phyloP scores from a whole-genome alignment of 2,329 filamentous ascomycete genomes.

The Ploettnerulaceae sp. region DNA sequence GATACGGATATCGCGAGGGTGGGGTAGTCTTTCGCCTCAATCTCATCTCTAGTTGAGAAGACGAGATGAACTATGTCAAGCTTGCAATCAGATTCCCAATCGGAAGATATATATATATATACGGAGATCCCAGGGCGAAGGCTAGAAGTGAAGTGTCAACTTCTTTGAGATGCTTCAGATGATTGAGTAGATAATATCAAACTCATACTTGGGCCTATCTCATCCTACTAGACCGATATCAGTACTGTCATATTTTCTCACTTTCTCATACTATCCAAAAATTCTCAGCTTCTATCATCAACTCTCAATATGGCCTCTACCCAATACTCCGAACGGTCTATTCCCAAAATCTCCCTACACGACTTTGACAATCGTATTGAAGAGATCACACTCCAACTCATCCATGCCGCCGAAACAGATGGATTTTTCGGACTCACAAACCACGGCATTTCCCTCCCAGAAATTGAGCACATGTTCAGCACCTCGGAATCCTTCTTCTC shows the following conservation, averaged over 20 bases:
- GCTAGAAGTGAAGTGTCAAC: too few species aligned
- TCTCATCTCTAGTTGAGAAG: neutral
- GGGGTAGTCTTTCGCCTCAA: neutral
- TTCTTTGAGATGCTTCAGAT: too few species aligned
- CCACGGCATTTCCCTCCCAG: conserved; percentile 39
- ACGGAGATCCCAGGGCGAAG: too few species aligned
- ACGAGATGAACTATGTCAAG: neutral
- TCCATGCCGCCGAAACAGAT: conserved; percentile 50
- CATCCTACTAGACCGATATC: neutral
- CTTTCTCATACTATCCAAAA: neutral
- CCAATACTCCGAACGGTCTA: conserved; percentile 25
- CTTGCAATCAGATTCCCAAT: too few species aligned
- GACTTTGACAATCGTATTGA: conserved; percentile 49
- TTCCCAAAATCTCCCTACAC: conserved; percentile 46
- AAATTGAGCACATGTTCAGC: conserved; percentile 41
- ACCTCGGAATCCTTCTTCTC: conserved; percentile 46
- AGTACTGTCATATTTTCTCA: neutral
- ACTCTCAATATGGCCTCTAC: conserved; percentile 20
- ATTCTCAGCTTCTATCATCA: neutral
- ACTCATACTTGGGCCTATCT: too few species aligned
- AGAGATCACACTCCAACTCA: conserved; percentile 48
- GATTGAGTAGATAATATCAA: too few species aligned
- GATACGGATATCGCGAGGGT: conserved; percentile 4
- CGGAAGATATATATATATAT: too few species aligned
- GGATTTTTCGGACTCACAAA: conserved; percentile 55